Percentiles rank a stretch among this genome's conserved stretches.
Evolutionary conservation across 2,329 filamentous ascomycete species (phyloP).

Genomic region (Beauveria caledonica): DNA sequence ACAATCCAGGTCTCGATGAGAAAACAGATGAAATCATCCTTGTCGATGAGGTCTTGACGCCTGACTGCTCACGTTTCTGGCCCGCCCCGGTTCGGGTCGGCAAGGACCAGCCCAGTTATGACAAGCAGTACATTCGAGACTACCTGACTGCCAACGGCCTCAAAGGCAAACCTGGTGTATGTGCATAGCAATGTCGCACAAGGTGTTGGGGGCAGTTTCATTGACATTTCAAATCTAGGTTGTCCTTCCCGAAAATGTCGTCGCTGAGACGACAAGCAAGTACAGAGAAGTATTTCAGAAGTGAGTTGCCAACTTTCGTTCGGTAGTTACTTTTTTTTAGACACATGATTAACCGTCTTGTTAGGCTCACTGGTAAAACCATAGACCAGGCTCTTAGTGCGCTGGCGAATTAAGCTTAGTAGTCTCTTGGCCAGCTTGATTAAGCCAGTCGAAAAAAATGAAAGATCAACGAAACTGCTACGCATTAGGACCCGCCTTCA

Average conservation of each 20-base stretch:
- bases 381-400: slow-evolving; percentile 12
- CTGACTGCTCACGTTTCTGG: slow-evolving; percentile 84
- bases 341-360: not conserved
- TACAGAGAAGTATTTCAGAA: slow-evolving; percentile 63
- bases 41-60: slow-evolving; percentile 80
- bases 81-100: slow-evolving; percentile 60
- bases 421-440: not conserved
- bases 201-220: not conserved
- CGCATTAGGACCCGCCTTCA: not conserved
- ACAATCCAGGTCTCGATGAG: slow-evolving; percentile 38
- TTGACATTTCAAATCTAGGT: not conserved
- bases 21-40: slow-evolving; percentile 23
- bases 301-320: not conserved
- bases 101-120: slow-evolving; percentile 71
- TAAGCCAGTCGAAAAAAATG: not conserved
- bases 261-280: slow-evolving; percentile 59
- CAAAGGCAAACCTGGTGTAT: slow-evolving; percentile 20
- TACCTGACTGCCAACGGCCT: slow-evolving; percentile 68
- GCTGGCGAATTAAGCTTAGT: slow-evolving; percentile 14
- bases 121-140: slow-evolving; percentile 79
- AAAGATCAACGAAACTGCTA: not conserved
- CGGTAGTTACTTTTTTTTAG: too few species aligned
- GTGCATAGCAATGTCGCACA: not conserved
- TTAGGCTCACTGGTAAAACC: slow-evolving; percentile 13
- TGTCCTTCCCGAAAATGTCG: slow-evolving; percentile 61